Evolutionary conservation across 2,329 filamentous ascomycete species (phyloP).

Genomic region (Nemania abortiva): DNA sequence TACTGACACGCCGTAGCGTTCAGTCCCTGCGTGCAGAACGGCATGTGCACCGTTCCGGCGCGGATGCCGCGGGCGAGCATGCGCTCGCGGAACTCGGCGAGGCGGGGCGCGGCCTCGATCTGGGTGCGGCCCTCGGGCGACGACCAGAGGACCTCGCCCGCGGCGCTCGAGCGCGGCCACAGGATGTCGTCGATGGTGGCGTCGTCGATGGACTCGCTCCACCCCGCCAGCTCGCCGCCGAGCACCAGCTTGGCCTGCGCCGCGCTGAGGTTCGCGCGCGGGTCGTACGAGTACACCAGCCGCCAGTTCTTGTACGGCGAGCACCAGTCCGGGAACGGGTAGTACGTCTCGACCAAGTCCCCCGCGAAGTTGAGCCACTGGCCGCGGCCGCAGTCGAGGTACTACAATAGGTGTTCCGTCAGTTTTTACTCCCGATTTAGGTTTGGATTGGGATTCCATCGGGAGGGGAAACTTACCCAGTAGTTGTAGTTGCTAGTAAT

Average conservation of each 20-base stretch:
- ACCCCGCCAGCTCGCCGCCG: slow-evolving; percentile 85
- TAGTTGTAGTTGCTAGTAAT: slow-evolving; percentile 82
- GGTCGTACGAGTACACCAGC: slow-evolving; percentile 84
- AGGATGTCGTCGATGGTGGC: slow-evolving; percentile 80
- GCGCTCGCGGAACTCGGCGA: slow-evolving; percentile 82
- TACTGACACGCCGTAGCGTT: slow-evolving; percentile 62
- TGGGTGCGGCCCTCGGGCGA: slow-evolving; percentile 77
- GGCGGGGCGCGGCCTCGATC: slow-evolving; percentile 74
- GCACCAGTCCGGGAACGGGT: slow-evolving; percentile 86
- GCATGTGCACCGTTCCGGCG: slow-evolving; percentile 76
- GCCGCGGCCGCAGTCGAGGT: slow-evolving; percentile 85
- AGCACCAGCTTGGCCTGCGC: slow-evolving; percentile 75
- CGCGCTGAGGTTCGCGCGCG: slow-evolving; percentile 71
- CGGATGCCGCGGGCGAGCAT: slow-evolving; percentile 75
- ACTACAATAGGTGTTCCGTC: slow-evolving; percentile 58
- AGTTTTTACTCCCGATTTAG: slow-evolving; percentile 9
- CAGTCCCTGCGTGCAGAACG: slow-evolving; percentile 74
- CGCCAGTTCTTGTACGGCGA: slow-evolving; percentile 84
- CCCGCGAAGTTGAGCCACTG: slow-evolving; percentile 80
- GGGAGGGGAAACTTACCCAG: slow-evolving; percentile 68
- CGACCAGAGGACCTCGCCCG: slow-evolving; percentile 84
- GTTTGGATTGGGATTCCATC: neutral
- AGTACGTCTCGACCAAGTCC: slow-evolving; percentile 63
- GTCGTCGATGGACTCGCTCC: slow-evolving; percentile 83
- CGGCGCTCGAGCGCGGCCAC: slow-evolving; percentile 82